These are phyloP conservation scores for Colletotrichum chrysophilum DNA, from an alignment of 2,329 filamentous ascomycete species.

Conservation along the genomic window DNA sequence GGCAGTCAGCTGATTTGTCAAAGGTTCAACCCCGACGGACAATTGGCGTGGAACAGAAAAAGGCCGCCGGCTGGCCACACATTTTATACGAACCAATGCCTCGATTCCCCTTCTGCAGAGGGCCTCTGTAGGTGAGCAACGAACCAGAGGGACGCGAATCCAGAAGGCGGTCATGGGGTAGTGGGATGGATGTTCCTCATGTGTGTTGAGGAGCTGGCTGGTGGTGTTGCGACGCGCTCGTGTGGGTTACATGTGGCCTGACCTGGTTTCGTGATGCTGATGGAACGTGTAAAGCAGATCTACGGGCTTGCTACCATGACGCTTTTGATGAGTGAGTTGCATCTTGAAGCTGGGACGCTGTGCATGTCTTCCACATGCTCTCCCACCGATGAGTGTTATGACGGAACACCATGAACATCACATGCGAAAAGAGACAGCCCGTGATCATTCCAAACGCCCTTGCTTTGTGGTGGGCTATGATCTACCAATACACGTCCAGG, in stretches of 20 bases:
- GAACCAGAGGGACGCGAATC: too few species aligned
- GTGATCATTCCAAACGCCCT: background rate
- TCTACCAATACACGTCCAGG: conserved; percentile 3
- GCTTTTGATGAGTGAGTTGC: background rate
- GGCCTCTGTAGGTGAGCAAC: background rate
- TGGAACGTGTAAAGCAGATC: background rate
- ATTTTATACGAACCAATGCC: background rate
- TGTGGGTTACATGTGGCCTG: background rate
- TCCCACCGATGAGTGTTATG: too few species aligned
- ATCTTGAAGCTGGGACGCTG: background rate
- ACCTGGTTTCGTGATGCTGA: background rate
- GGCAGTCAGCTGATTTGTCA: background rate
- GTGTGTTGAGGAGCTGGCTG: background rate
- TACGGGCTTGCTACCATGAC: background rate
- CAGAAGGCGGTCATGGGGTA: background rate
- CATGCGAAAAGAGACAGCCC: background rate
- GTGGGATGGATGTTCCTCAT: background rate
- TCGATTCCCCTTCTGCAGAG: background rate
- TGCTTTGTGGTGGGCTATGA: background rate
- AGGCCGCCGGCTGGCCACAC: too few species aligned
- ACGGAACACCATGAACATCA: background rate
- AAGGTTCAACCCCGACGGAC: too few species aligned
- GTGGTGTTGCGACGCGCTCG: background rate
- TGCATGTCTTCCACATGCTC: too few species aligned
- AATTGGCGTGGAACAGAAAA: background rate